Evolutionary conservation across 768 basidiomycete genomes (phyloP).

Genomic region (Mycena haematopus): DNA sequence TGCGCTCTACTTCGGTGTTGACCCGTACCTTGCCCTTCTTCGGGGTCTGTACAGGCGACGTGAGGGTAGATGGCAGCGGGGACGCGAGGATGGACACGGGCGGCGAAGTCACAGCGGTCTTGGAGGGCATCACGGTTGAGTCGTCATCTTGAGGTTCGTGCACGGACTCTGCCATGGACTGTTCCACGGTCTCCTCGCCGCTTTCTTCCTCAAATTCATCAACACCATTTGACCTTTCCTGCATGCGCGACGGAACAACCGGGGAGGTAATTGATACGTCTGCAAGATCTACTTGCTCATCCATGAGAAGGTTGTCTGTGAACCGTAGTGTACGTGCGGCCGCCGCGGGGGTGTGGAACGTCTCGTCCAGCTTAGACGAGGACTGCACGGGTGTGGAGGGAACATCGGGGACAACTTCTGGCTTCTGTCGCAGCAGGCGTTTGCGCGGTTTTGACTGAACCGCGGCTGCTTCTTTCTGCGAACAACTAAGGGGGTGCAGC

Average conservation of each 20-base stretch:
- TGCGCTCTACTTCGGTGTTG: conserved; percentile 69
- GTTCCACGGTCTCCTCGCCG: conserved; percentile 6
- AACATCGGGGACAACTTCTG: not conserved
- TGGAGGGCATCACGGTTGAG: conserved; percentile 26
- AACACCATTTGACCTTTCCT: not conserved
- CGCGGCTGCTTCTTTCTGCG: conserved; percentile 23
- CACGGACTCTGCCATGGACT: not conserved
- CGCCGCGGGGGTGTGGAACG: conserved; percentile 67
- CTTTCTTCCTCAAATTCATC: not conserved
- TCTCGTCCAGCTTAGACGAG: conserved; percentile 54
- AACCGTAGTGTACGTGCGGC: conserved; percentile 67
- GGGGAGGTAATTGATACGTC: conserved; percentile 58
- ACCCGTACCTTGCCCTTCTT: conserved; percentile 51
- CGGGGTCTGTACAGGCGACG: conserved; percentile 25
- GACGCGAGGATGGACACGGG: not conserved
- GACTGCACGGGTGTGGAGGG: conserved; percentile 20
- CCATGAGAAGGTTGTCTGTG: conserved; percentile 63
- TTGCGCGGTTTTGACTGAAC: conserved; percentile 16
- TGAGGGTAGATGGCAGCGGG: not conserved
- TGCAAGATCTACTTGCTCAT: conserved; percentile 67
- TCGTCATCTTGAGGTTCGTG: conserved; percentile 13
- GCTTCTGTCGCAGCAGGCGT: conserved; percentile 4
- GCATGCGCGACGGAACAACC: conserved; percentile 26
- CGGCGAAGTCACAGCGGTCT: conserved; percentile 1
- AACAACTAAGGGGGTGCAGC: not conserved